Evolutionary conservation across 129 eudicot species (phyloP).

Genomic region (Rutidosis leptorrhynchoides): DNA sequence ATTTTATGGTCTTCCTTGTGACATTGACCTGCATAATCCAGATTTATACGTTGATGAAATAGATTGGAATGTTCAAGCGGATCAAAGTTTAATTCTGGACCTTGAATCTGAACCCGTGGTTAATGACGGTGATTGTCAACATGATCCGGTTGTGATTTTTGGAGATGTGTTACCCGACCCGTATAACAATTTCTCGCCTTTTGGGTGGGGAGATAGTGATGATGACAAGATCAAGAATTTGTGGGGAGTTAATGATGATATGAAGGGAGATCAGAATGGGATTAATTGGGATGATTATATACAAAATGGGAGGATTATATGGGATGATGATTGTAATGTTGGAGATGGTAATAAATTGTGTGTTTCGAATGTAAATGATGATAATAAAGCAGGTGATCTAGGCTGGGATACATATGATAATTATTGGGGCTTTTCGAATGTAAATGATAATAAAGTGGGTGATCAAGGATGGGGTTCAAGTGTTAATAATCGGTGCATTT

Average conservation of each 20-base stretch:
- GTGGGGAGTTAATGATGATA: constrained; percentile 10
- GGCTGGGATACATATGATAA: constrained; percentile 1
- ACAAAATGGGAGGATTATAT: constrained; percentile 21
- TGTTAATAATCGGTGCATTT: neutral
- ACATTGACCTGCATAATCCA: constrained; percentile 57
- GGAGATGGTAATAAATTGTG: constrained; percentile 11
- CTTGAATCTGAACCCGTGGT: constrained; percentile 29
- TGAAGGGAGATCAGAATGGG: constrained; percentile 23
- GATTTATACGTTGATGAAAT: constrained; percentile 66
- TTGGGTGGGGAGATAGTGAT: constrained; percentile 66
- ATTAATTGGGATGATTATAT: constrained; percentile 29
- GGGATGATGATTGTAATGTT: constrained; percentile 29
- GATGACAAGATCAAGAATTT: constrained; percentile 33
- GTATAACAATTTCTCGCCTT: constrained; percentile 32
- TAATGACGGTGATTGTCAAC: constrained; percentile 8
- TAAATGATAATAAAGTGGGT: neutral
- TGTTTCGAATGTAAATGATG: constrained; percentile 5
- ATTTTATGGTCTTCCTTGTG: constrained; percentile 55
- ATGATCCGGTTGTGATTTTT: constrained; percentile 47
- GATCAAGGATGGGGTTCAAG: neutral
- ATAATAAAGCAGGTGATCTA: constrained; percentile 25
- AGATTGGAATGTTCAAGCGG: constrained; percentile 57
- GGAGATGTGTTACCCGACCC: constrained; percentile 40
- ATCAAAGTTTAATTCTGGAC: constrained; percentile 42
- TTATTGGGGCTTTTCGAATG: neutral